Evolutionary conservation across 2,329 filamentous ascomycete genomes (phyloP).

Genomic region (Sclerotiophoma versabilis): DNA sequence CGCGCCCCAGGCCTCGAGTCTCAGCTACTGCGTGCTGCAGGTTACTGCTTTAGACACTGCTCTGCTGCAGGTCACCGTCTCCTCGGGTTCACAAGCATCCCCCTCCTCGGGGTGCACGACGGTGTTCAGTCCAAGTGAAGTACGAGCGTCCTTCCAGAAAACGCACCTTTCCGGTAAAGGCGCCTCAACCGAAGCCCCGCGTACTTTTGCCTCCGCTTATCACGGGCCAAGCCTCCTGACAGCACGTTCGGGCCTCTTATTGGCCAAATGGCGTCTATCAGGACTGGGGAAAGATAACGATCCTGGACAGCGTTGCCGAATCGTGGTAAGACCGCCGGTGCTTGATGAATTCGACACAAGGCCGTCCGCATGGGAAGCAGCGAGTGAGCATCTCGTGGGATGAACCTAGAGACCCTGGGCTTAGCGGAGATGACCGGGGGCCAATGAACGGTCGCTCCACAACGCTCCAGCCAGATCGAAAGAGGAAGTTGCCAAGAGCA

Average conservation of each 20-base stretch:
- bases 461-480: conserved; percentile 34
- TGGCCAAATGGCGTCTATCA: conserved; percentile 27
- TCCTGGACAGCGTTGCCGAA: conserved; percentile 31
- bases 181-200: conserved; percentile 46
- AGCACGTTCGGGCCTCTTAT: conserved; percentile 28
- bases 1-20: not conserved
- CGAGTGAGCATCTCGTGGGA: conserved; percentile 30
- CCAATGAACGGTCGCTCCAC: conserved; percentile 33
- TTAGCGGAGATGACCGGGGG: conserved; percentile 42
- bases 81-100: conserved; percentile 5
- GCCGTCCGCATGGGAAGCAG: conserved; percentile 20
- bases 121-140: conserved; percentile 32
- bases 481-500: conserved; percentile 47
- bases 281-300: conserved; percentile 43
- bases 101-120: conserved; percentile 10
- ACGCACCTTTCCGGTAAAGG: conserved; percentile 37
- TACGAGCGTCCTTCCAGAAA: conserved; percentile 38
- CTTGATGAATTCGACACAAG: conserved; percentile 28
- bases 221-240: conserved; percentile 25
- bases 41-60: not conserved
- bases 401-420: conserved; percentile 21
- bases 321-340: conserved; percentile 27
- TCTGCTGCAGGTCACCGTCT: conserved; percentile 3
- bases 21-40: conserved; percentile 1
- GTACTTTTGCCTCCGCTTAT: conserved; percentile 48